Percentiles rank a stretch among this genome's conserved stretches.
Conservation (phyloP, 2,329 filamentous ascomycete species). For the Coniosporium tulheliwenetii region DNA sequence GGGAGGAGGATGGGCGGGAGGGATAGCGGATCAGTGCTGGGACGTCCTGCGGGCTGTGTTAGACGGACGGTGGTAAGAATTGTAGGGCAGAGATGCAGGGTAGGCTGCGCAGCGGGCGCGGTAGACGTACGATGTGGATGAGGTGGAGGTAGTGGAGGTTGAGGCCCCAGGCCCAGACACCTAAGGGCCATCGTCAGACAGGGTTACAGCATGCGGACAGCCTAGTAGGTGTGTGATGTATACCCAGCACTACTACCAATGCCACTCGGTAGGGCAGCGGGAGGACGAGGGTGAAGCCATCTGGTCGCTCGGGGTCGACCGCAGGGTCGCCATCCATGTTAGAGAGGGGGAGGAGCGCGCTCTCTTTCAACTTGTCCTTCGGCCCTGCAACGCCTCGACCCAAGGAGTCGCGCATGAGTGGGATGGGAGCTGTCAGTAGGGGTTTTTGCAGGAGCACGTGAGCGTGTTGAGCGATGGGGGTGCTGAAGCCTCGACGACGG, state of each 20-base stretch:
- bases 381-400: no score
- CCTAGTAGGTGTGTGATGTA: constrained; percentile 4
- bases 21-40: constrained; percentile 79
- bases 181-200: constrained; percentile 27
- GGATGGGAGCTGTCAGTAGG: no score
- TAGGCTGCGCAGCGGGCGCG: neutral
- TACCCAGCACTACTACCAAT: constrained; percentile 71
- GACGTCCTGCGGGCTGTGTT: constrained; percentile 43
- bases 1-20: constrained; percentile 50
- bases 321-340: constrained; percentile 35
- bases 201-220: neutral
- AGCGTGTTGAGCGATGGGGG: no score
- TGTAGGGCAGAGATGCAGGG: neutral
- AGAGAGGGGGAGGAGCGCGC: no score
- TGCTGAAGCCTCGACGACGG: no score
- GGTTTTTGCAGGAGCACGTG: no score
- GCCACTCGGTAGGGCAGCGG: constrained; percentile 83
- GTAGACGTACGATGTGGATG: constrained; percentile 50
- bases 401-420: no score
- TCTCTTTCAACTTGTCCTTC: no score
- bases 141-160: constrained; percentile 78
- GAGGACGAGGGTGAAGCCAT: constrained; percentile 74
- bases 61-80: neutral
- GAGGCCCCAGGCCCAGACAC: constrained; percentile 86
- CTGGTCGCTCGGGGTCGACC: constrained; percentile 47